Evolutionary conservation across 352 stramenopile genomes (phyloP), one percentile per base, ranked within the genome.

Genomic region (Lagenidium sp.): DNA sequence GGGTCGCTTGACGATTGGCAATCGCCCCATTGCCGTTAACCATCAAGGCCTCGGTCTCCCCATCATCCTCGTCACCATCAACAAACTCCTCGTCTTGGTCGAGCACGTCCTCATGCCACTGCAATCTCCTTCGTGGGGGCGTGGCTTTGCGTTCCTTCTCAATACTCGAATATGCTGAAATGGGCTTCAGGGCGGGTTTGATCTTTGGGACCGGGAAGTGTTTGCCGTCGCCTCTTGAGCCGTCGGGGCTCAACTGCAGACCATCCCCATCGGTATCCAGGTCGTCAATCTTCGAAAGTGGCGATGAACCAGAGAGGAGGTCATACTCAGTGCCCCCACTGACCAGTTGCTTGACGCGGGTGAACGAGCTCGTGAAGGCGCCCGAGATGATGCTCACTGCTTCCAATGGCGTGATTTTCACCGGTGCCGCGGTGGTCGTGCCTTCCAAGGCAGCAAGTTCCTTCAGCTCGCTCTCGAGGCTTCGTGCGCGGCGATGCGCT

Each of bases 211-310:
- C 54, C 25, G 64, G 56, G 32, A 90, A 90, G 34, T 85, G 58
- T 46, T 85, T 74, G 0, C 72, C 68, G 18, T 77, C 64, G 16
- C 59, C 65, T 16, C 76, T 68, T 3, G 52, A 67, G 0, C 66
- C 68, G 41, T 90, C 77, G 0, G 81, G 81, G 4, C 75, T 89
- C 32, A 93, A 60, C 58, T 93, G 81, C 13, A 93, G 60, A 21
- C 81, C 81, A 50, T 93, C 80, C 30, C 80, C 77, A 37, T 89
- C 81, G 4, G 68, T 82, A 38, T 90, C 75, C 1, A 85, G 57
- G 48, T 90, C 78, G 41, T 90, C 75, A 39, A 84, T 38, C 44
- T 80, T 82, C 6, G 57, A 64, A 16, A 58, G 65, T 0, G 55
- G 57, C 28, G 57, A 69, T 16, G 58, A 75, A 2, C 65, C 70